Base-by-base conservation (phyloP, 352 stramenopile species). In the Globisporangium spinosum region DNA sequence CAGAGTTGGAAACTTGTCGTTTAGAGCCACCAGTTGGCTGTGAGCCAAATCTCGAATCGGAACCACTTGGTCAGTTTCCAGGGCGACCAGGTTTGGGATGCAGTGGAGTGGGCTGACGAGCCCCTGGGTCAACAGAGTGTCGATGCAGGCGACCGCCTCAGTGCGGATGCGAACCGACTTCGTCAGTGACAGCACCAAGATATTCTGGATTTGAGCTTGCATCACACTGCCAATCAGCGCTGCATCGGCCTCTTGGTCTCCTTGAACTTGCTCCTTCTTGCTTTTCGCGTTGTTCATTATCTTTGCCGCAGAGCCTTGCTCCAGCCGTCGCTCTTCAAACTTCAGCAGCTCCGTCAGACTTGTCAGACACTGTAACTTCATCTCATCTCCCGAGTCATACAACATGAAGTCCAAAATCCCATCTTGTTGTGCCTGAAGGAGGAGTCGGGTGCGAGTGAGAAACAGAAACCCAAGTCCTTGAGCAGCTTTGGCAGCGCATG, bases 191-290 rank as follows among this genome's bases (percentile, higher is more conserved):
- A 94, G 54, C 25, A 56, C 23, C 63, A 95, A 69, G 12, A 94
- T 74, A 43, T 91, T 88, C 12, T 58, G 58, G 13, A 96, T 69
- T 47, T 96, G 84, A n/a, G 78, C 87, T 69, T 95, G 87, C 86
- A 95, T 94, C 13, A 96, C 80, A 34, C 87, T 87, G 32, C 87
- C 89, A 49, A 96, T 94, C n/a, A 95, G 76, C 7, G 85, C 89
- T 22, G 85, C 85, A 35, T 94, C 87, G 15, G 83, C 85, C 78
- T 95, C 86, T 69, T 95, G 89, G 51, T 96, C 89, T n/a, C 89
- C 87, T 71, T 89, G 82, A 25, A 96, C 82, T 71, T 94, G 85
- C 8, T 89, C 71, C 45, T 87, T 77, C 62, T 89, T 93, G 40
- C 74, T 89, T 60, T 85, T 92, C 58, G 77, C 76, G n/a, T 68